Evolutionary conservation across 768 basidiomycete genomes (phyloP), one percentile per base, ranked within the genome.

Genomic region (Termitomyces titanicus): DNA sequence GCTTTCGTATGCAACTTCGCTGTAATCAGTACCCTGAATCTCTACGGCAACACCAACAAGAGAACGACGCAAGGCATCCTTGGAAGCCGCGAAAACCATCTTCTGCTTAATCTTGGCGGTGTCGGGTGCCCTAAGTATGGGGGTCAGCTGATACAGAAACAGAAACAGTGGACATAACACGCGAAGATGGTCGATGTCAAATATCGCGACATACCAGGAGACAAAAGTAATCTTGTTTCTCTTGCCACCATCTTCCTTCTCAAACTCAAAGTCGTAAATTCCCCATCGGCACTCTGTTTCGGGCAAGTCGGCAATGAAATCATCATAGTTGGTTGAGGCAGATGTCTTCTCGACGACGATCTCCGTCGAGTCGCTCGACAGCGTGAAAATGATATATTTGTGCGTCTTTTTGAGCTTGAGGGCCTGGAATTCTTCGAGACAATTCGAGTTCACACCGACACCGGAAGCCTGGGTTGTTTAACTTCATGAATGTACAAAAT

Each of bases 61-160:
- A 31, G 80, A 67, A 51, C 80, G 82, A 64, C 83, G 81, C 60
- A 99, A 73, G 5, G 86, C 86, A 25, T 93, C 89, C 67, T 84
- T 87, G 51, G 95, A 98, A 17, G 92, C 86, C 3, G 96, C 88
- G 73, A 83, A 89, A 63, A 97, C 64, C 94, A 98, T 98, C 86
- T 95, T 98, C 67, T 83, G 78, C 74, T 89, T 94, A 72, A 95
- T 80, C 74, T 83, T 89, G 39, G 93, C 86, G 40, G 70, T 72
- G 65, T 95, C 93, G 59, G 96, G 95, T 18, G 85, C 80, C 96
- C 96, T 98, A 64, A 67, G 64, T 53, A 56, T 37, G 18, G 15
- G 51, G 44, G 69, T 76, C 58, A 72, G 70, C 52, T 44, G 35
- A 37, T 17, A 47, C 17, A 33, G 17, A 44, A 35, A 44, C 33